Evolutionary conservation across 2,329 filamentous ascomycete species (phyloP).

Genomic region (Colletotrichum tabaci): DNA sequence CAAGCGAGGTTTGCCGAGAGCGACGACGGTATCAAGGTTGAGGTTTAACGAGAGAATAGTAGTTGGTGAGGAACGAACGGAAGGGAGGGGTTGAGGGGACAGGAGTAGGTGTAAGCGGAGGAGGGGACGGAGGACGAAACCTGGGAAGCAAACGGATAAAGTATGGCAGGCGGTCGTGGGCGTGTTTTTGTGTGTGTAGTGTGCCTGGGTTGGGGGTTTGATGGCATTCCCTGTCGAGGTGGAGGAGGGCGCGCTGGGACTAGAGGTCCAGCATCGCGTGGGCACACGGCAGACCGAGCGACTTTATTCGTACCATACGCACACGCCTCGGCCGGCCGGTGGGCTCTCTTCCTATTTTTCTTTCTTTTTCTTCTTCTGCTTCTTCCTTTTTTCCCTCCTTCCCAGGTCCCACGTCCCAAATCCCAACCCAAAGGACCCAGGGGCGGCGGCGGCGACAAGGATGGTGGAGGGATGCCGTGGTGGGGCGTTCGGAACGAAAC

Average conservation of each 20-base stretch:
- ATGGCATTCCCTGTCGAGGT: slow-evolving; percentile 39
- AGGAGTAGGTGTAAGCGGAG: slow-evolving; percentile 39
- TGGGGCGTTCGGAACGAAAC: slow-evolving; percentile 43
- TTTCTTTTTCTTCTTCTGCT: background rate
- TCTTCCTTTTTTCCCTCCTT: background rate
- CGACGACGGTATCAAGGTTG: background rate
- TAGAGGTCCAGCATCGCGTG: slow-evolving; percentile 38
- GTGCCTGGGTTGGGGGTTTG: slow-evolving; percentile 36
- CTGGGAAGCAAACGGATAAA: slow-evolving; percentile 40
- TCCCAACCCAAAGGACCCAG: slow-evolving; percentile 25
- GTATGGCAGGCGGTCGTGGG: slow-evolving; percentile 40
- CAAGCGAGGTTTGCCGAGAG: slow-evolving; percentile 21
- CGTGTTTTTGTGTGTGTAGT: slow-evolving; percentile 40
- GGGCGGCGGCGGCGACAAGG: slow-evolving; percentile 32
- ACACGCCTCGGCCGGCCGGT: slow-evolving; percentile 39
- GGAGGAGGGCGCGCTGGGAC: slow-evolving; percentile 27
- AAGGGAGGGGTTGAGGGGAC: slow-evolving; percentile 27
- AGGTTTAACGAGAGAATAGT: slow-evolving; percentile 39
- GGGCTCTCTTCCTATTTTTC: background rate
- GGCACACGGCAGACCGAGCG: slow-evolving; percentile 42
- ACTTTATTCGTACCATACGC: slow-evolving; percentile 42
- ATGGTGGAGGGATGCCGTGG: slow-evolving; percentile 34
- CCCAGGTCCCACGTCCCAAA: slow-evolving; percentile 11
- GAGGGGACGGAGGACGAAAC: slow-evolving; percentile 38
- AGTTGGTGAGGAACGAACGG: slow-evolving; percentile 40